Conservation (phyloP, 1,284 basidiomycete species). For the Ceratobasidium sp. region DNA sequence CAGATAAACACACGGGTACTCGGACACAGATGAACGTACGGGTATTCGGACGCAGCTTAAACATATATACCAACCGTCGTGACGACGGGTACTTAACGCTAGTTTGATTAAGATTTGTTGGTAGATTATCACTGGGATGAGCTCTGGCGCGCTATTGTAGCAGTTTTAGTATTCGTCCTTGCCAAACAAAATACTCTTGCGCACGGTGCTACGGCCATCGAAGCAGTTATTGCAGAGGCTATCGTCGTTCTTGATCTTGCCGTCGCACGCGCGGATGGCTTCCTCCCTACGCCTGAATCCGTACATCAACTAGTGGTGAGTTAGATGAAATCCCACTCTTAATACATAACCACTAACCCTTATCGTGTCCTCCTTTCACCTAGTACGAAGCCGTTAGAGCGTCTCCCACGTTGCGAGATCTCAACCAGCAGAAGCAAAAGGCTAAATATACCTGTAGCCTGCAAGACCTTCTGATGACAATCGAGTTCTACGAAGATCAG, state of each 20-base stretch:
- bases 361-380: too few species aligned
- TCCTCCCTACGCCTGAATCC: slow-evolving; percentile 66
- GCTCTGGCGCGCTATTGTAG: slow-evolving; percentile 69
- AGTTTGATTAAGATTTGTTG: neutral
- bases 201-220: slow-evolving; percentile 54
- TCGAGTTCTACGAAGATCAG: slow-evolving; percentile 68
- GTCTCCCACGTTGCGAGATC: slow-evolving; percentile 63
- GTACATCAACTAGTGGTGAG: slow-evolving; percentile 73
- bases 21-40: too few species aligned
- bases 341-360: slow-evolving; percentile 15
- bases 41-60: too few species aligned
- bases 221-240: neutral
- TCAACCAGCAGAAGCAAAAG: slow-evolving; percentile 20
- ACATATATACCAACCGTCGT: too few species aligned
- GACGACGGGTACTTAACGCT: too few species aligned
- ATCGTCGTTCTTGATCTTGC: slow-evolving; percentile 63
- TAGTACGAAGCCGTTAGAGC: slow-evolving; percentile 76
- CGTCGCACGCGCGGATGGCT: slow-evolving; percentile 66
- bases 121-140: slow-evolving; percentile 75
- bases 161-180: slow-evolving; percentile 67
- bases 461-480: slow-evolving; percentile 55
- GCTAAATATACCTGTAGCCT: slow-evolving; percentile 52
- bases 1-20: too few species aligned
- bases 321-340: slow-evolving; percentile 34
- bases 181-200: slow-evolving; percentile 66